Percentiles rank a stretch among this genome's conserved stretches.
phyloP scores from a whole-genome alignment of 2,329 filamentous ascomycete species.

The Colletotrichum salicis region DNA sequence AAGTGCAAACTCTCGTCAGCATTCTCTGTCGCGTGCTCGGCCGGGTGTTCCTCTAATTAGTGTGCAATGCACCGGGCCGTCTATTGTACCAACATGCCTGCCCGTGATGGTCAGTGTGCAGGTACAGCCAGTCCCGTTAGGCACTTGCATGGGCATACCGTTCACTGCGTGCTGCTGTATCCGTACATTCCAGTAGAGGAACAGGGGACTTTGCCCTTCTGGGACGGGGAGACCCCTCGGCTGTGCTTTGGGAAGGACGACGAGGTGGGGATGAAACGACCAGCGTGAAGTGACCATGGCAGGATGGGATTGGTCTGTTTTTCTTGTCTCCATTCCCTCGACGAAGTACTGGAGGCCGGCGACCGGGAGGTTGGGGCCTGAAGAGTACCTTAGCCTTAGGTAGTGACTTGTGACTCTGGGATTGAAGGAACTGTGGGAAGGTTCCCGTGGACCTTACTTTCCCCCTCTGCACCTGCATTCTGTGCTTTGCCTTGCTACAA shows the following conservation, averaged over 20 bases:
- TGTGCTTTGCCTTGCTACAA: constrained; percentile 17
- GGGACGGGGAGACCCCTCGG: neutral
- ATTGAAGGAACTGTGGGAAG: neutral
- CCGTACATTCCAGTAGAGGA: constrained; percentile 6
- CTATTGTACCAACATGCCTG: constrained; percentile 4
- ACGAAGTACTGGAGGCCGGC: neutral
- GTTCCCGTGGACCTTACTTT: neutral
- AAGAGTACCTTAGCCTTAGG: neutral
- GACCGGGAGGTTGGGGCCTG: neutral
- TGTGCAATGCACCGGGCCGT: constrained; percentile 24
- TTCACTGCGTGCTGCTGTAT: constrained; percentile 1
- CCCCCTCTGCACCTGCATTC: constrained; percentile 7
- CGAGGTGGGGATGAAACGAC: constrained; percentile 33
- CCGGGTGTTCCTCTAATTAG: constrained; percentile 11
- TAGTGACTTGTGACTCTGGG: constrained; percentile 12
- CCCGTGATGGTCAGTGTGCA: constrained; percentile 1
- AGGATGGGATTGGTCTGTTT: constrained; percentile 10
- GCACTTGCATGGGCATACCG: neutral
- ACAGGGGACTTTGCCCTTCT: constrained; percentile 18
- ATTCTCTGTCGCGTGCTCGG: constrained; percentile 19
- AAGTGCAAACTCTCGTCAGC: constrained; percentile 13
- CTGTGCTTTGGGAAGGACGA: constrained; percentile 2
- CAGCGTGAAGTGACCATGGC: constrained; percentile 5
- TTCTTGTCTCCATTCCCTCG: neutral
- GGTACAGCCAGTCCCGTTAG: neutral